A percentile compares a stretch with the other conserved stretches of the same genome.
Conservation (phyloP, 2,329 filamentous ascomycete genomes). For the Myrmaecium sp. region DNA sequence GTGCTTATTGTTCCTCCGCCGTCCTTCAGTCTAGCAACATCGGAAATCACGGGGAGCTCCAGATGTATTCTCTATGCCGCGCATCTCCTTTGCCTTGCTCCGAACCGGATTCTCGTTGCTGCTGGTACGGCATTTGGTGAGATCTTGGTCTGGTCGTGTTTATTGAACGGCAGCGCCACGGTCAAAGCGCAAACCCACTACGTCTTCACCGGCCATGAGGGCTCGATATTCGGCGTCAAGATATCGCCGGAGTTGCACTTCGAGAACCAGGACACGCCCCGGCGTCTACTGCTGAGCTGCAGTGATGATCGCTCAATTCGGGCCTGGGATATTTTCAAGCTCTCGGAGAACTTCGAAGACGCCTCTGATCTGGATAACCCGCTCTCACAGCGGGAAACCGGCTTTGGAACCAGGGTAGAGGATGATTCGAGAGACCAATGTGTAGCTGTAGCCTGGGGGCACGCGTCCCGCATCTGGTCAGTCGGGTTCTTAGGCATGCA, state of each 20-base stretch:
- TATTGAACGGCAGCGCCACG: constrained; percentile 12
- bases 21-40: constrained; percentile 25
- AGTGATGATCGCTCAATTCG: constrained; percentile 86
- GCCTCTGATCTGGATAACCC: constrained; percentile 12
- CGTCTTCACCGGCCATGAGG: constrained; percentile 58
- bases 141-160: constrained; percentile 73
- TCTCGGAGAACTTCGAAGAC: constrained; percentile 12
- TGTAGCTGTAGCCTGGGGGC: constrained; percentile 65
- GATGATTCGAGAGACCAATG: constrained; percentile 18
- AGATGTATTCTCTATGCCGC: constrained; percentile 81
- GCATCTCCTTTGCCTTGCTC: constrained; percentile 46
- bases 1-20: no score
- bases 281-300: constrained; percentile 68
- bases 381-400: constrained; percentile 22
- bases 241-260: constrained; percentile 38
- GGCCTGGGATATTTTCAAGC: constrained; percentile 65
- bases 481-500: constrained; percentile 62
- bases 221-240: constrained; percentile 79
- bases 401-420: constrained; percentile 21
- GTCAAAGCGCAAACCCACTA: constrained; percentile 29
- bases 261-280: constrained; percentile 18
- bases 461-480: constrained; percentile 79
- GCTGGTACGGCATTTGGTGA: constrained; percentile 91
- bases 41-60: constrained; percentile 44
- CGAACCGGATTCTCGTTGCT: constrained; percentile 51